A percentile compares a stretch with the other conserved stretches of the same genome.
Evolutionary conservation across 129 eudicot species (phyloP).

Genomic region (Escallonia rubra): DNA sequence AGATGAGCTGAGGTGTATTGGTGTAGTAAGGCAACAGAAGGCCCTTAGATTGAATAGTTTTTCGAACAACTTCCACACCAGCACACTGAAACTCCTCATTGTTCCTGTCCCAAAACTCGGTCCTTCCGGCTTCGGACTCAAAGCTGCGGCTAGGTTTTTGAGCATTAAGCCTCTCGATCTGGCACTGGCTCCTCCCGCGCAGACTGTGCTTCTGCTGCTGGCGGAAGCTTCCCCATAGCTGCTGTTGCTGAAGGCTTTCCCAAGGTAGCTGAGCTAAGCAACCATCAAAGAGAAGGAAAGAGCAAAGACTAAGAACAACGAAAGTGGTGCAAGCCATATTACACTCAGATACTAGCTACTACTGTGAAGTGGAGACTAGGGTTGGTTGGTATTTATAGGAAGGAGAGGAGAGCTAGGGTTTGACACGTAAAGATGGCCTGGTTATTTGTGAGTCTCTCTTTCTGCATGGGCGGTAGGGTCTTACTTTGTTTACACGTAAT

Average conservation of each 20-base stretch:
- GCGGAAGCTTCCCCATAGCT: background rate
- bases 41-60: background rate
- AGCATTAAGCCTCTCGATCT: slow-evolving; percentile 38
- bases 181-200: slow-evolving; percentile 38
- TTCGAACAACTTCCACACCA: background rate
- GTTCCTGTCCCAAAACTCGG: slow-evolving; percentile 28
- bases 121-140: slow-evolving; percentile 45
- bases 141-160: slow-evolving; percentile 28
- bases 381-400: slow-evolving; percentile 10
- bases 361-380: slow-evolving; percentile 12
- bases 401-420: slow-evolving; percentile 1
- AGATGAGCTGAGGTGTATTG: slow-evolving; percentile 1
- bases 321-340: slow-evolving; percentile 10
- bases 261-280: slow-evolving; percentile 38
- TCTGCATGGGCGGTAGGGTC: background rate
- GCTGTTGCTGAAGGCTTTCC: slow-evolving; percentile 2
- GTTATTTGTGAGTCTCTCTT: slow-evolving; percentile 6
- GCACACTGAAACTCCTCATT: background rate
- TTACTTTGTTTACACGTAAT: slow-evolving; percentile 3
- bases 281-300: slow-evolving; percentile 30
- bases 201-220: slow-evolving; percentile 20
- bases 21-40: background rate
- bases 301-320: slow-evolving; percentile 25
- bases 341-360: background rate
- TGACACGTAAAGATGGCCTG: slow-evolving; percentile 24